A percentile compares a stretch with the other conserved stretches of the same genome.
Evolutionary conservation across 1,139 yeast genomes (phyloP).

Genomic region (Geotrichum candidum): DNA sequence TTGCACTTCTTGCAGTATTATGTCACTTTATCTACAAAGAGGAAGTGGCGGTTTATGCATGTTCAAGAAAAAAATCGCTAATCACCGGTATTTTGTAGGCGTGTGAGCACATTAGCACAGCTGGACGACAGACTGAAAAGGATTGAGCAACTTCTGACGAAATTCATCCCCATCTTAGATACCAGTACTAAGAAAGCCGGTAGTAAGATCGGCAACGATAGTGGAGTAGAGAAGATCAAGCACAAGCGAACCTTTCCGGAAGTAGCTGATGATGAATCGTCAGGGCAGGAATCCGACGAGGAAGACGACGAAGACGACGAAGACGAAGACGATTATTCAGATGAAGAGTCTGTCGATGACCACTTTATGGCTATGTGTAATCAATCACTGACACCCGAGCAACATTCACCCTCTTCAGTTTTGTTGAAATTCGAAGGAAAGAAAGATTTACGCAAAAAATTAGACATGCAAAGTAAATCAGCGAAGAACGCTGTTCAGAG

Average conservation of each 20-base stretch:
- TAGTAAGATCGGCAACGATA: neutral
- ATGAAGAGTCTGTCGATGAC: neutral
- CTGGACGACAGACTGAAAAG: conserved; percentile 24
- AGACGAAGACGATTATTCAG: conserved; percentile 4
- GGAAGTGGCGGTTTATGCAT: neutral
- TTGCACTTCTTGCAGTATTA: neutral
- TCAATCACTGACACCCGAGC: neutral
- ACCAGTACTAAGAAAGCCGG: neutral
- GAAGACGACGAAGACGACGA: conserved; percentile 13
- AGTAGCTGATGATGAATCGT: conserved; percentile 6
- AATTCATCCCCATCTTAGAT: conserved; percentile 21
- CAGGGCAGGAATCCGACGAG: conserved; percentile 4
- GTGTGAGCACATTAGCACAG: neutral
- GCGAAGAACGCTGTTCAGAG: too few species aligned
- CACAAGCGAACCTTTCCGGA: conserved; percentile 1
- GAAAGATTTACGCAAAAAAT: neutral
- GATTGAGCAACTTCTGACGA: conserved; percentile 32
- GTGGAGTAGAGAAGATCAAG: neutral
- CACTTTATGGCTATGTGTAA: neutral
- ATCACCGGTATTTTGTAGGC: neutral
- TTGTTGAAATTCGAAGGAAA: neutral
- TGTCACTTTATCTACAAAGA: neutral
- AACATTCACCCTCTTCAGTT: neutral
- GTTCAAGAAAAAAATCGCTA: neutral
- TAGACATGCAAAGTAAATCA: too few species aligned